Base-by-base conservation (phyloP, 2,329 filamentous ascomycete genomes). In the Aureobasidium sp. region DNA sequence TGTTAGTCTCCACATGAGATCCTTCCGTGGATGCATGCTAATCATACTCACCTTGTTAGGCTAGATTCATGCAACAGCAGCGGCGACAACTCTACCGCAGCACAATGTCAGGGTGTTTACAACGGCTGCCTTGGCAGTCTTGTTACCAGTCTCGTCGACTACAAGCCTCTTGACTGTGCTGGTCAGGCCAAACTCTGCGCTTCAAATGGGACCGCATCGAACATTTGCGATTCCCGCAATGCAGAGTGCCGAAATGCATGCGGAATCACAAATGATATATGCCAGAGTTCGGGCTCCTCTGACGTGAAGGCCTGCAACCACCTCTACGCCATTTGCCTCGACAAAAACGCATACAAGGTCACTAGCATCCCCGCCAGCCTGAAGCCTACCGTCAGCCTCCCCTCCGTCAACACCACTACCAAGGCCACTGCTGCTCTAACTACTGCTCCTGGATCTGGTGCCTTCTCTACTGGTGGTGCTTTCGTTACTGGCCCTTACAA, bases 301-400 rank as follows among this genome's bases (percentile, higher is more conserved):
- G 21, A 21, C 21, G 21, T 21, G 21, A 21, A 21, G 21, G 21
- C 41, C 14, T 53, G 49, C 27, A 41, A 57, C 44, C 36, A 48
- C 60, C 32, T 47, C 8, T 55, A 48, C 50, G 44, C 47, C 27
- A 16, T 57, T 27, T 45, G 60, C 29, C 48, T n/a, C 2, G 27
- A 45, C n/a, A 14, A 21, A 6, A 10, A 13, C 11, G 10, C 21
- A 21, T 51, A 37, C 49, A 57, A 25, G n/a, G 51, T 39, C 16
- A 49, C 41, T 50, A 61, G 50, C 59, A 61, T 51, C 9, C 42
- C 50, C 27, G 59, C 59, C 41, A 45, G 30, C 59, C 27, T 51
- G n/a, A 50, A 41, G 25, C 45, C 45, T 27, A 60, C 57, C 36
- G 13, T 34, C 34, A 58, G 39, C 41, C 4, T 36, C 14, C 27